phyloP scores from a whole-genome alignment of 306 rosid genomes.

The Prunus salicina region DNA sequence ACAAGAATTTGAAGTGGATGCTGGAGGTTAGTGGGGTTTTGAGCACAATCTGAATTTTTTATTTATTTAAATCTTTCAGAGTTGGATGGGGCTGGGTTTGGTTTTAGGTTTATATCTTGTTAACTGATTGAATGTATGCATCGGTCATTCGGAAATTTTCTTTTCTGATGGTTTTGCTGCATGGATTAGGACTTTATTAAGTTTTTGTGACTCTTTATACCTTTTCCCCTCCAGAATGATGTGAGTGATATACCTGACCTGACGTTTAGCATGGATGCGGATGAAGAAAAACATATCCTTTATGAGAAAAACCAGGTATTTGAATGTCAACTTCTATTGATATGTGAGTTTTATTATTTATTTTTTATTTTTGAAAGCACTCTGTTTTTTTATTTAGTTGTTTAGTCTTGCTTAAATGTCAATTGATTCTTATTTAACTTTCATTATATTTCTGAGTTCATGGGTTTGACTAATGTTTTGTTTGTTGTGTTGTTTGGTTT shows the following conservation, averaged over 20 bases:
- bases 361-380: neutral
- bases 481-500: neutral
- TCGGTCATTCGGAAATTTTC: neutral
- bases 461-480: neutral
- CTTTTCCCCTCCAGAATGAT: conserved; percentile 56
- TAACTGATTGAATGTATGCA: neutral
- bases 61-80: neutral
- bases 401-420: neutral
- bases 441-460: neutral
- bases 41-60: conserved; percentile 3
- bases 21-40: conserved; percentile 67
- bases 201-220: conserved; percentile 3
- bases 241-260: conserved; percentile 89
- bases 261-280: conserved; percentile 99
- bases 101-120: neutral
- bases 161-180: conserved; percentile 16
- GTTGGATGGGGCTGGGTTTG: neutral
- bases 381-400: neutral
- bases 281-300: conserved; percentile 93
- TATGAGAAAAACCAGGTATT: conserved; percentile 89
- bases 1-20: conserved; percentile 99
- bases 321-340: conserved; percentile 15
- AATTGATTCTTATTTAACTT: neutral
- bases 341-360: conserved; percentile 1
- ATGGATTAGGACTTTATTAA: neutral